Base-by-base conservation (phyloP, 495 filamentous ascomycete species). In the Parathielavia hyrcaniae region DNA sequence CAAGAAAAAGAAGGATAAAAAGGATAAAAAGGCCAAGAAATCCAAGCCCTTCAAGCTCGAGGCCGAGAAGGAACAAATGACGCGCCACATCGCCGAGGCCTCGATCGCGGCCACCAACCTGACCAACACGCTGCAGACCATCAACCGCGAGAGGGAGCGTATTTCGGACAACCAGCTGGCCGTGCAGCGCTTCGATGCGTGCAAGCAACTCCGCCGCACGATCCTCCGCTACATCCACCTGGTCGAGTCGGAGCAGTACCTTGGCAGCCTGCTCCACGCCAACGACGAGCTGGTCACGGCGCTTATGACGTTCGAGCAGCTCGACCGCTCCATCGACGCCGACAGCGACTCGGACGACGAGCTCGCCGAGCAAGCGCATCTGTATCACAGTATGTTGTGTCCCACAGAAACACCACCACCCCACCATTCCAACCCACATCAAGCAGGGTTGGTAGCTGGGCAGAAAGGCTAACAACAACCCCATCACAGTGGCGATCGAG, bases 241-340 rank as follows among this genome's bases (percentile, higher is more conserved):
- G 55, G 83, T 92, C n/a, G 88, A 91, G 67, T 84, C 82, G 26
- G 89, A 91, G 59, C 81, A 92, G 63, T 90, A 83, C 77, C 81
- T 95, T 0, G 89, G 89, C 16, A 80, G 85, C 39, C 74, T 93
- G 22, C 86, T 95, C 10, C 83, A 91, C 61, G 86, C 88, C 52
- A 92, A 92, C 61, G 89, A 92, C 58, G 83, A 88, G 63, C 81
- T 99, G 17, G 87, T 97, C 45, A 86, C 83, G n/a, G 91, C 91
- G 2, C 76, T 99, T 55, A 95, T 93, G 83, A 86, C 91, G 0
- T 99, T 89, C 67, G 93, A 97, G 71, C 87, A 95, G 50, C 78
- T 96, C 23, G 91, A 99, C 68, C 91, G 93, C 62, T 96, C 93
- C 59, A 86, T 97, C 57, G 91, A 97, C 59, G 90, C 95, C 49